These are phyloP conservation scores for Allantophomopsis lycopodina DNA, from an alignment of 2,329 filamentous ascomycete genomes.

Conservation along the genomic window DNA sequence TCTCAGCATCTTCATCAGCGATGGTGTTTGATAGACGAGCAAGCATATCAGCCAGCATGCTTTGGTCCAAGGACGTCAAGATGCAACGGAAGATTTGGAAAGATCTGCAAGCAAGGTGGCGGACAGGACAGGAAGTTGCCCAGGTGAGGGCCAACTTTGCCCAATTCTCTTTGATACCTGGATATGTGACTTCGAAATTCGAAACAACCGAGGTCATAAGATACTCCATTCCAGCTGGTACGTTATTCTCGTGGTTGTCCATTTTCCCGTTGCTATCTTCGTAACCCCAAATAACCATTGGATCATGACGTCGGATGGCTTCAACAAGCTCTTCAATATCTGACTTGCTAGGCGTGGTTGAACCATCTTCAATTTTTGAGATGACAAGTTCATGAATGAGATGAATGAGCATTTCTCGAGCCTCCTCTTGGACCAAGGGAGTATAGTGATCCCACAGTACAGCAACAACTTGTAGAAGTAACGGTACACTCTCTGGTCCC, in stretches of 20 bases:
- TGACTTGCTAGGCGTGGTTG: conserved; percentile 46
- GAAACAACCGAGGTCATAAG: conserved; percentile 71
- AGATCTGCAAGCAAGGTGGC: conserved; percentile 88
- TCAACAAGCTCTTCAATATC: conserved; percentile 83
- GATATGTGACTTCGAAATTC: conserved; percentile 75
- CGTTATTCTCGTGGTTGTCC: conserved; percentile 61
- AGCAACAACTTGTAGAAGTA: conserved; percentile 80
- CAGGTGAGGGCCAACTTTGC: conserved; percentile 80
- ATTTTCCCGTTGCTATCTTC: conserved; percentile 78
- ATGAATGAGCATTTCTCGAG: conserved; percentile 94
- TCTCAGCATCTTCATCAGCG: conserved; percentile 85
- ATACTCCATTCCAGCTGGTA: conserved; percentile 77
- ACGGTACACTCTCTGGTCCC: conserved; percentile 63
- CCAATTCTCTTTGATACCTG: conserved; percentile 83
- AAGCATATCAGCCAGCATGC: conserved; percentile 95
- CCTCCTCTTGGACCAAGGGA: conserved; percentile 87
- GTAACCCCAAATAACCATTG: conserved; percentile 82
- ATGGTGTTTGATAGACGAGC: conserved; percentile 92
- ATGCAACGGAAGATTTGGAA: conserved; percentile 97
- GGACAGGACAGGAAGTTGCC: conserved; percentile 92
- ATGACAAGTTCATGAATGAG: conserved; percentile 93
- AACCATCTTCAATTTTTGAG: conserved; percentile 57
- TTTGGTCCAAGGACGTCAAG: conserved; percentile 75
- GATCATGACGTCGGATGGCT: conserved; percentile 69
- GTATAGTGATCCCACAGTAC: conserved; percentile 98